Percentiles rank a stretch among this genome's conserved stretches.
Conservation (phyloP, 2,329 filamentous ascomycete species). For the Colletotrichum cereale region DNA sequence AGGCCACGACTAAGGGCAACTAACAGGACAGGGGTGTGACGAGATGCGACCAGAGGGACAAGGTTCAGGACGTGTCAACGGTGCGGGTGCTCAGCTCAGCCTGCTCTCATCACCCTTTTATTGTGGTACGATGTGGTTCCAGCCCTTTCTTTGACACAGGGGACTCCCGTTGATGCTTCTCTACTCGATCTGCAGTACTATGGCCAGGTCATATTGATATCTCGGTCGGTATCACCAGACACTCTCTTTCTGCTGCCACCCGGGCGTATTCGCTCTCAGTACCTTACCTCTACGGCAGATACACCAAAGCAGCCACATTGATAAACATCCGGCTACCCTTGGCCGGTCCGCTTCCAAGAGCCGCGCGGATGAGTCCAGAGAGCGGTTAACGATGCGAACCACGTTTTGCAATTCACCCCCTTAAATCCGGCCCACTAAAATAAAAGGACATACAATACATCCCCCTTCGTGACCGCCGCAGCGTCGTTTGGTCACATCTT, state of each 20-base stretch:
- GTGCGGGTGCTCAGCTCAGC: not conserved
- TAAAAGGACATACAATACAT: constrained; percentile 11
- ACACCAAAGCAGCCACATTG: constrained; percentile 46
- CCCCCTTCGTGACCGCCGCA: constrained; percentile 36
- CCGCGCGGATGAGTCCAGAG: constrained; percentile 45
- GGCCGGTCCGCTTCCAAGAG: constrained; percentile 44
- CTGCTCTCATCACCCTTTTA: not conserved
- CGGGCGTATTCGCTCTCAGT: not conserved
- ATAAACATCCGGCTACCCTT: constrained; percentile 44
- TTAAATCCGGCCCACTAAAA: not conserved
- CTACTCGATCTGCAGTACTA: not conserved
- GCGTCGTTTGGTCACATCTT: constrained; percentile 44
- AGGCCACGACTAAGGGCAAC: constrained; percentile 16
- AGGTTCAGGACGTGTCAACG: not conserved
- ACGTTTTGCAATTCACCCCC: constrained; percentile 39
- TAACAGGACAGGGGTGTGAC: constrained; percentile 12
- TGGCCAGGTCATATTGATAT: not conserved
- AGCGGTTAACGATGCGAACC: constrained; percentile 44
- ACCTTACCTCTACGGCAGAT: constrained; percentile 44
- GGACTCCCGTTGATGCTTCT: not conserved
- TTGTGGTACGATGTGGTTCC: not conserved
- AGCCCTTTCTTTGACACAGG: not conserved
- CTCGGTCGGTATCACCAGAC: too few species aligned
- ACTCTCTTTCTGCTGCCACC: not conserved
- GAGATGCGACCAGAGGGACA: not conserved